phyloP scores from a whole-genome alignment of 2,329 filamentous ascomycete species.

The Thielaviopsis populi region DNA sequence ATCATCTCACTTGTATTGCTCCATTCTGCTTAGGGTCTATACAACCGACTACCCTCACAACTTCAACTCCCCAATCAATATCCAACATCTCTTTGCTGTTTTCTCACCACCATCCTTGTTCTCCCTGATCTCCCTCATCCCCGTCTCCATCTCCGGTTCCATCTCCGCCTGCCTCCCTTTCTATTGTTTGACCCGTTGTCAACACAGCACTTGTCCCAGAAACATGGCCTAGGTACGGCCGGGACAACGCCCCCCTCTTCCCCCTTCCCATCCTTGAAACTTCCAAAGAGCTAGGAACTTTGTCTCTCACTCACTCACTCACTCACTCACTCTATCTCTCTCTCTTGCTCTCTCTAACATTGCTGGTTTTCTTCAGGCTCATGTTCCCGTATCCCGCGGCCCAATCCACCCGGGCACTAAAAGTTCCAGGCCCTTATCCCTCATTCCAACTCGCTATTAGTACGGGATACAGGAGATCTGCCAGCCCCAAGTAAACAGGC shows the following conservation, averaged over 20 bases:
- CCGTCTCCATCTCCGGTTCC: background rate
- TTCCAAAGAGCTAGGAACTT: background rate
- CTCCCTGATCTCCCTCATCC: background rate
- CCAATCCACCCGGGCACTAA: background rate
- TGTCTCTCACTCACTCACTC: background rate
- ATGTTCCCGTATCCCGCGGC: background rate
- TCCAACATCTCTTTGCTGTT: background rate
- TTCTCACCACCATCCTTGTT: background rate
- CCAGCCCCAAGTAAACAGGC: too few species aligned
- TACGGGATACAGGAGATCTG: too few species aligned
- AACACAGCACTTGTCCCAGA: background rate
- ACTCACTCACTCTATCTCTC: background rate
- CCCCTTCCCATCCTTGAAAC: background rate
- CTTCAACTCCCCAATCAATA: background rate
- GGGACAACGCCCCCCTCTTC: background rate
- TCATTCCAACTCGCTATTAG: background rate
- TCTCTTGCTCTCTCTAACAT: background rate
- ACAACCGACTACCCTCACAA: too few species aligned
- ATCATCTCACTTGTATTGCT: background rate
- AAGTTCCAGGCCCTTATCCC: background rate
- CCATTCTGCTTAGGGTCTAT: background rate
- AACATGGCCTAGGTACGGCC: constrained; percentile 1
- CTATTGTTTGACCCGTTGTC: background rate
- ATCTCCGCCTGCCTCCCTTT: background rate
- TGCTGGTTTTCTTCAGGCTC: background rate